Conservation (phyloP, 495 filamentous ascomycete genomes). For the Penicillium canescens region DNA sequence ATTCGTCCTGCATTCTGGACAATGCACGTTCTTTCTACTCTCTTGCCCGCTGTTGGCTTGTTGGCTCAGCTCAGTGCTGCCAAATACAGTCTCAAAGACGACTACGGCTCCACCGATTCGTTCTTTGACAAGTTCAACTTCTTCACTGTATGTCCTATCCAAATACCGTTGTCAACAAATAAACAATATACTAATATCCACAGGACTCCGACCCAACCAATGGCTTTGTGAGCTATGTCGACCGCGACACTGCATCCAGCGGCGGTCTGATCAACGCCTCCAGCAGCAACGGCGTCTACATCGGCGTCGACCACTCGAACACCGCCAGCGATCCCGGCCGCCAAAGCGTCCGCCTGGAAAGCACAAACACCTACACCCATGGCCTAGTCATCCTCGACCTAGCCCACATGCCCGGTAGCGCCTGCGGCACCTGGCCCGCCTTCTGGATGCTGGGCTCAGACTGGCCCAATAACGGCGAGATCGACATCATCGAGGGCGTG, state of each 20-base stretch:
- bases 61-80: constrained; percentile 44
- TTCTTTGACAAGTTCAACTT: constrained; percentile 62
- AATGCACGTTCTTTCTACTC: constrained; percentile 44
- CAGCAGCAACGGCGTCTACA: constrained; percentile 39
- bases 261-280: constrained; percentile 55
- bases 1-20: constrained; percentile 7
- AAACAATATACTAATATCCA: constrained; percentile 3
- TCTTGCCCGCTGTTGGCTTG: constrained; percentile 39
- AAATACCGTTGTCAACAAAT: neutral
- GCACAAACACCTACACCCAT: constrained; percentile 51
- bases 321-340: constrained; percentile 52
- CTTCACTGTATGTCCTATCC: constrained; percentile 33
- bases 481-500: constrained; percentile 74
- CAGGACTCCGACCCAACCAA: constrained; percentile 61
- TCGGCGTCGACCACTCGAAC: constrained; percentile 42
- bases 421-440: constrained; percentile 62
- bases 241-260: constrained; percentile 48
- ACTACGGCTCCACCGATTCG: constrained; percentile 36
- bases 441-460: constrained; percentile 56
- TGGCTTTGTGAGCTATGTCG: constrained; percentile 66
- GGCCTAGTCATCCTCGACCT: constrained; percentile 63
- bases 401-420: constrained; percentile 53
- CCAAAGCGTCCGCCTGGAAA: constrained; percentile 55
- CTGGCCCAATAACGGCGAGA: constrained; percentile 72
- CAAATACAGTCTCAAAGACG: constrained; percentile 48